phyloP scores from a whole-genome alignment of 441 rosid genomes.

The Kokia cookei region DNA sequence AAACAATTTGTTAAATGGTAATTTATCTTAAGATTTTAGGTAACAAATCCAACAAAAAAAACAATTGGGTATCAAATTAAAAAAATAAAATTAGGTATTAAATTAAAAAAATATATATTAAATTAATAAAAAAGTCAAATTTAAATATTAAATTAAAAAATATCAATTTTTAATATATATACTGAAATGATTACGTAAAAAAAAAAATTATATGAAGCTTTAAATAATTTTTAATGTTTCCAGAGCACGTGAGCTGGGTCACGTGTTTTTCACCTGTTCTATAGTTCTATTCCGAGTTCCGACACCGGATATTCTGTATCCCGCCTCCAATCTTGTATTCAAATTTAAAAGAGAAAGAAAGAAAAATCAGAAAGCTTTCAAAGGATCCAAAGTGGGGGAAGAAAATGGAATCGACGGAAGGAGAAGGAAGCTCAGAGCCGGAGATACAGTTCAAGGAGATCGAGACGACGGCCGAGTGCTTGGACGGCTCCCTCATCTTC shows the following conservation, averaged over 20 bases:
- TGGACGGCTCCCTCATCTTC: constrained; percentile 45
- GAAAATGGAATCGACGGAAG: constrained; percentile 31
- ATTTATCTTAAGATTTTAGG: background rate
- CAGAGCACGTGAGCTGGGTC: background rate
- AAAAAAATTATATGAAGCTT: too few species aligned
- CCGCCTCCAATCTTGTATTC: background rate
- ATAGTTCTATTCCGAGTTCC: background rate
- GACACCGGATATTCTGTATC: background rate
- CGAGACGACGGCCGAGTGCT: constrained; percentile 36
- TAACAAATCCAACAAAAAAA: too few species aligned
- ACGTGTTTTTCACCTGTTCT: background rate
- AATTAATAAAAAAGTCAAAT: too few species aligned
- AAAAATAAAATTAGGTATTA: too few species aligned
- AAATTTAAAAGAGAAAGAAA: background rate
- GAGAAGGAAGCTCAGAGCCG: constrained; percentile 37
- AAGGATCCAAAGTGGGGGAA: background rate
- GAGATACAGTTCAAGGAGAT: constrained; percentile 46
- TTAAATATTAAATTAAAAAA: too few species aligned
- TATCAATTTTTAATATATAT: too few species aligned
- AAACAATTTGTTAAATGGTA: background rate
- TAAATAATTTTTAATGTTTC: too few species aligned
- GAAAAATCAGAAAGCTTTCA: background rate
- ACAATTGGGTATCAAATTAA: too few species aligned
- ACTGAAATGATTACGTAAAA: too few species aligned
- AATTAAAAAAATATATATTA: too few species aligned